Evolutionary conservation across 1,284 basidiomycete species (phyloP).

Genomic region (Moniliophthora roreri): DNA sequence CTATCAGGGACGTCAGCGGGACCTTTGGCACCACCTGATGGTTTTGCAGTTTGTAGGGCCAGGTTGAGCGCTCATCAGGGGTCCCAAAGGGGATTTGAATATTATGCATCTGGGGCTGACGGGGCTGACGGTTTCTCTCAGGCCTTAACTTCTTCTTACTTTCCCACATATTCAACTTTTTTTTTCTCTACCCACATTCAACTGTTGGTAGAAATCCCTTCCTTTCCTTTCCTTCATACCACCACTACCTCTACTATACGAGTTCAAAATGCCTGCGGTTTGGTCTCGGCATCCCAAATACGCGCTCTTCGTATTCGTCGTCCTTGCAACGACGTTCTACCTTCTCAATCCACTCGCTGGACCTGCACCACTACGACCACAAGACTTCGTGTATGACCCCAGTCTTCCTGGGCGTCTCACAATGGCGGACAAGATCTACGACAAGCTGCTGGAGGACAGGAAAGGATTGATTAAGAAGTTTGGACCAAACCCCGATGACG

Average conservation of each 20-base stretch:
- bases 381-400: constrained; percentile 17
- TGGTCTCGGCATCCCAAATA: constrained; percentile 56
- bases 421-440: constrained; percentile 48
- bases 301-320: constrained; percentile 37
- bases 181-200: neutral
- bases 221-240: neutral
- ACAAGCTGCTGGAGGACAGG: constrained; percentile 41
- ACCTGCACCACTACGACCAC: constrained; percentile 9
- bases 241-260: neutral
- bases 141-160: too few species aligned
- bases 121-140: too few species aligned
- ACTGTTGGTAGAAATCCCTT: neutral
- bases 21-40: too few species aligned
- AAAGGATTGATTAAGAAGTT: constrained; percentile 50
- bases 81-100: too few species aligned
- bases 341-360: constrained; percentile 30
- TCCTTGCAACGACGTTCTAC: constrained; percentile 43
- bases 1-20: too few species aligned
- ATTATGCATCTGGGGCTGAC: too few species aligned
- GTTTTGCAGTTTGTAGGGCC: too few species aligned
- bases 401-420: constrained; percentile 40
- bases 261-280: constrained; percentile 17
- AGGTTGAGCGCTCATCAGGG: too few species aligned
- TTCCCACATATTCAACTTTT: too few species aligned
- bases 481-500: constrained; percentile 49